These are phyloP conservation scores for Ceratocystis cubensis DNA, from an alignment of 2,329 filamentous ascomycete genomes.

Conservation along the genomic window DNA sequence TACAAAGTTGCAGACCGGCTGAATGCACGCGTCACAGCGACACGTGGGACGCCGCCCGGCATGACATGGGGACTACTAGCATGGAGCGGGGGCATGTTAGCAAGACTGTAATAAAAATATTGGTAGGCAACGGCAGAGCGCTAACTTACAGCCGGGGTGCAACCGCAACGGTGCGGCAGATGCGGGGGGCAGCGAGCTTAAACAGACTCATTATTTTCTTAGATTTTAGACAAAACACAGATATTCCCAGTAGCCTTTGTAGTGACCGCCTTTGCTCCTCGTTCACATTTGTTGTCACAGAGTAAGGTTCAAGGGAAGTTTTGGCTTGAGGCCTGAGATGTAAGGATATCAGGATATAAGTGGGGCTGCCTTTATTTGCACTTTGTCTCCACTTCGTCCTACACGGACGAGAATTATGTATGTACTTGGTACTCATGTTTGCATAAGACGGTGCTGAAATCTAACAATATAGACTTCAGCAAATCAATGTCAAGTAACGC, in stretches of 20 bases:
- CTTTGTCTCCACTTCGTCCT: no score
- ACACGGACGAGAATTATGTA: no score
- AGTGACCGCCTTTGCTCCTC: no score
- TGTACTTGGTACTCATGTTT: no score
- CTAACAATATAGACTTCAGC: no score
- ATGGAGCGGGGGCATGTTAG: neutral
- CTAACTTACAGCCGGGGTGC: slow-evolving; percentile 10
- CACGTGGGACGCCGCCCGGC: neutral
- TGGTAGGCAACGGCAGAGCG: neutral
- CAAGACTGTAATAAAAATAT: neutral
- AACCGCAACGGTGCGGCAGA: neutral
- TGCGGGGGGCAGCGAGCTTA: slow-evolving; percentile 4
- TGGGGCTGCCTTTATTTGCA: neutral
- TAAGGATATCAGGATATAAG: neutral
- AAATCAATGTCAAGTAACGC: no score
- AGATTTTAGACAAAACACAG: no score
- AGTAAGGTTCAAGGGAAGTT: neutral
- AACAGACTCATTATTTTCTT: slow-evolving; percentile 14
- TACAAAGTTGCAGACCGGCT: slow-evolving; percentile 25
- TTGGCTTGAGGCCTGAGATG: neutral
- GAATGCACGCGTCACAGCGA: slow-evolving; percentile 25
- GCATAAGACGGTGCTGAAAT: no score
- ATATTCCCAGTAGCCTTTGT: no score
- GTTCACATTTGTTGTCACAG: no score
- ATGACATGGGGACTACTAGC: neutral